Conservation (phyloP, 1,284 basidiomycete genomes). For the Blastosporella zonata region DNA sequence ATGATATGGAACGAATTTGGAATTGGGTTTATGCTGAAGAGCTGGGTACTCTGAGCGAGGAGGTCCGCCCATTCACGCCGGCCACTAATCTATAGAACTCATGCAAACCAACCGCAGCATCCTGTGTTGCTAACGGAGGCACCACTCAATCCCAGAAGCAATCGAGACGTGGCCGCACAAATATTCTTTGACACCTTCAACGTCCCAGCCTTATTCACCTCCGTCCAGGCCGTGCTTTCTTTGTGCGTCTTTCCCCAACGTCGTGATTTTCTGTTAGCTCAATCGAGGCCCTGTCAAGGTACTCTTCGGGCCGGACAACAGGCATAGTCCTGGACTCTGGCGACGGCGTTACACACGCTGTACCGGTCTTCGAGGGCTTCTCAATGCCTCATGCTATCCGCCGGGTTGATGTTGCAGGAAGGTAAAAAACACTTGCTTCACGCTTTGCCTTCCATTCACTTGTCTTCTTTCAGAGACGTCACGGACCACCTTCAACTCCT, state of each 20-base stretch:
- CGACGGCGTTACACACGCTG: constrained; percentile 98
- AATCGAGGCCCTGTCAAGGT: constrained; percentile 49
- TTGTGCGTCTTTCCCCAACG: constrained; percentile 56
- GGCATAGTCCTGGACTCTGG: constrained; percentile 99
- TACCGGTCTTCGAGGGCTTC: constrained; percentile 99
- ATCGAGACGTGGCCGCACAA: constrained; percentile 93
- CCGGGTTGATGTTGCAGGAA: constrained; percentile 92
- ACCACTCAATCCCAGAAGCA: constrained; percentile 90
- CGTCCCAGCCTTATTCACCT: constrained; percentile 95
- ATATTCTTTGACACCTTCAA: constrained; percentile 99
- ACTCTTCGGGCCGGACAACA: constrained; percentile 98
- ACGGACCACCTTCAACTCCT: constrained; percentile 95
- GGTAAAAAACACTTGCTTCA: constrained; percentile 47
- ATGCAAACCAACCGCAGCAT: constrained; percentile 63
- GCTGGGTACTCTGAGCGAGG: constrained; percentile 90
- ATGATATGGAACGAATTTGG: constrained; percentile 99
- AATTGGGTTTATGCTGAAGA: constrained; percentile 95
- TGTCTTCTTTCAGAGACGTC: constrained; percentile 67
- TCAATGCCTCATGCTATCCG: constrained; percentile 98
- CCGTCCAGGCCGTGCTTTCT: constrained; percentile 95
- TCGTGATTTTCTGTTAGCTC: constrained; percentile 8
- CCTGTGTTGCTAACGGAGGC: constrained; percentile 95
- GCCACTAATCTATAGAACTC: constrained; percentile 14
- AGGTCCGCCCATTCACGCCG: constrained; percentile 50
- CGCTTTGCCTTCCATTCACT: constrained; percentile 16